Evolutionary conservation across 148 eudicot species (phyloP).

Genomic region (Camellia lanceoleosa): DNA sequence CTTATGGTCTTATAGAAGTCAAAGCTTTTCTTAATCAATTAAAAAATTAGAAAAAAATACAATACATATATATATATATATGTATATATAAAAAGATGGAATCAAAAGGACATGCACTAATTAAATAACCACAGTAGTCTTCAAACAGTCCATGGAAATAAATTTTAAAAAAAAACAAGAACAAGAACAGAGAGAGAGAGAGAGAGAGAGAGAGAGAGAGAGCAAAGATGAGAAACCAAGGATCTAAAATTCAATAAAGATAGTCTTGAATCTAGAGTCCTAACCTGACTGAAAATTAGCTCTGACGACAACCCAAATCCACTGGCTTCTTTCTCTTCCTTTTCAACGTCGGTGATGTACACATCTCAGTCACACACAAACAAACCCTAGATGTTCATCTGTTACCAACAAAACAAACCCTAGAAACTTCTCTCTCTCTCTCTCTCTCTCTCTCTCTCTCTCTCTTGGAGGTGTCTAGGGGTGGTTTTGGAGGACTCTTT

Average conservation of each 20-base stretch:
- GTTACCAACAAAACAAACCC: conserved; percentile 16
- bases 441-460: conserved; percentile 13
- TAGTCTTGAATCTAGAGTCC: not conserved
- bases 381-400: not conserved
- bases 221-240: not conserved
- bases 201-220: no score
- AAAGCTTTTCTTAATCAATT: not conserved
- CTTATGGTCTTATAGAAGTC: conserved; percentile 4
- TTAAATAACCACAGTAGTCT: not conserved
- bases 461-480: not conserved
- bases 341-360: not conserved
- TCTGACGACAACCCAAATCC: not conserved
- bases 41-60: not conserved
- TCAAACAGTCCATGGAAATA: not conserved
- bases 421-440: conserved; percentile 16
- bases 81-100: not conserved
- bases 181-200: no score
- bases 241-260: not conserved
- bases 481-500: conserved; percentile 16
- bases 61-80: no score
- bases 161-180: not conserved
- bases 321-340: not conserved
- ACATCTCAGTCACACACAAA: not conserved
- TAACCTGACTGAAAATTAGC: conserved; percentile 22
- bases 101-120: not conserved